These are phyloP conservation scores for Eutrema salsugineum DNA, from an alignment of 441 rosid species.

Conservation along the genomic window DNA sequence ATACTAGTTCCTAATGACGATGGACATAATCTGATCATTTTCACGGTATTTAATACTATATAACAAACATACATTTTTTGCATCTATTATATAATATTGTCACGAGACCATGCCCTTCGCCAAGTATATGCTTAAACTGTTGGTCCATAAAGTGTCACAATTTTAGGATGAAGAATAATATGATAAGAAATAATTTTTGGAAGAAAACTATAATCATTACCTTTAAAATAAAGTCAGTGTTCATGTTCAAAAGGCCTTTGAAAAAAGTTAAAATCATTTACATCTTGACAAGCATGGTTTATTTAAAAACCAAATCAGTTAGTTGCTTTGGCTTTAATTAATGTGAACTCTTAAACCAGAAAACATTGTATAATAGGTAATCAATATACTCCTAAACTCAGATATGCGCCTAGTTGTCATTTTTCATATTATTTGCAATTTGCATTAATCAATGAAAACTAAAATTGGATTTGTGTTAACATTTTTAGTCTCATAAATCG, in stretches of 20 bases:
- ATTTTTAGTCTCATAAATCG: no score
- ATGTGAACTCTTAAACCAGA: neutral
- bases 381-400: neutral
- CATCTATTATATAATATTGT: neutral
- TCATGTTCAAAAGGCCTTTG: constrained; percentile 22
- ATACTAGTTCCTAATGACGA: constrained; percentile 22
- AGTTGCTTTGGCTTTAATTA: neutral
- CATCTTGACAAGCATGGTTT: constrained; percentile 31
- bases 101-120: constrained; percentile 23
- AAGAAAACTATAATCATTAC: constrained; percentile 26
- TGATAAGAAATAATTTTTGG: constrained; percentile 17
- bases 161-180: constrained; percentile 18
- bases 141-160: constrained; percentile 17
- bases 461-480: neutral
- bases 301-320: neutral
- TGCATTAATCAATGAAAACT: neutral
- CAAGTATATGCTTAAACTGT: constrained; percentile 19
- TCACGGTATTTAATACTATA: constrained; percentile 26
- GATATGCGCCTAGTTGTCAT: neutral
- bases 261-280: constrained; percentile 29
- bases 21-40: constrained; percentile 29
- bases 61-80: constrained; percentile 9
- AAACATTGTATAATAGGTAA: neutral
- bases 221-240: constrained; percentile 30
- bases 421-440: neutral